phyloP scores from a whole-genome alignment of 306 rosid species.

The Malus orientalis region DNA sequence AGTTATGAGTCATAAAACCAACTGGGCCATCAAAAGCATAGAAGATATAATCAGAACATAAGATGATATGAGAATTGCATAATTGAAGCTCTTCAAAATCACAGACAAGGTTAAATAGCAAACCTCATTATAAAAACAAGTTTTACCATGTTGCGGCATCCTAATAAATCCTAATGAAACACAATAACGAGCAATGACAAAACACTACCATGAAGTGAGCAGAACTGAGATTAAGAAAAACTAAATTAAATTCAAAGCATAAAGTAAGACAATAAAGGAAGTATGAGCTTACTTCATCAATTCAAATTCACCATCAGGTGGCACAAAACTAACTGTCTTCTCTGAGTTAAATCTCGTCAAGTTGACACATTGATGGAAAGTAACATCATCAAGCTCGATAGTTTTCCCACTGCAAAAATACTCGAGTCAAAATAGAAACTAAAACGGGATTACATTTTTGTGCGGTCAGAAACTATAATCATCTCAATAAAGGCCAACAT shows the following conservation, averaged over 20 bases:
- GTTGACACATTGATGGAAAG: constrained; percentile 94
- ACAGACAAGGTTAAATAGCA: background rate
- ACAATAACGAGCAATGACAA: background rate
- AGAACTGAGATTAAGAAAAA: background rate
- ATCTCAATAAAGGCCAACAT: background rate
- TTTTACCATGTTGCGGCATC: background rate
- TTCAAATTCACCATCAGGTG: constrained; percentile 95
- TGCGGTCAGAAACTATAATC: background rate
- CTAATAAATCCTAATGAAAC: background rate
- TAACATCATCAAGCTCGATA: constrained; percentile 90
- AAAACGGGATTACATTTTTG: background rate
- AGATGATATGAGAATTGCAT: background rate
- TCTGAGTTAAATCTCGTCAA: constrained; percentile 90
- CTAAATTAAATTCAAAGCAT: constrained; percentile 1
- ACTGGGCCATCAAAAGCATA: background rate
- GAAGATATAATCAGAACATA: background rate
- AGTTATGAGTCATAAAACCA: background rate
- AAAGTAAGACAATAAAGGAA: constrained; percentile 1
- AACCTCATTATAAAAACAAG: constrained; percentile 1
- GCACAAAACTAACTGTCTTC: constrained; percentile 97
- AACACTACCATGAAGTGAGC: background rate
- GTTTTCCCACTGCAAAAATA: constrained; percentile 78
- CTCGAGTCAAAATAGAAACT: background rate
- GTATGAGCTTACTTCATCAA: constrained; percentile 73
- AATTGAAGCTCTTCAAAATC: background rate